Conservation (phyloP, 192 early-diverging fungal genomes). For the Coemansia sp. region DNA sequence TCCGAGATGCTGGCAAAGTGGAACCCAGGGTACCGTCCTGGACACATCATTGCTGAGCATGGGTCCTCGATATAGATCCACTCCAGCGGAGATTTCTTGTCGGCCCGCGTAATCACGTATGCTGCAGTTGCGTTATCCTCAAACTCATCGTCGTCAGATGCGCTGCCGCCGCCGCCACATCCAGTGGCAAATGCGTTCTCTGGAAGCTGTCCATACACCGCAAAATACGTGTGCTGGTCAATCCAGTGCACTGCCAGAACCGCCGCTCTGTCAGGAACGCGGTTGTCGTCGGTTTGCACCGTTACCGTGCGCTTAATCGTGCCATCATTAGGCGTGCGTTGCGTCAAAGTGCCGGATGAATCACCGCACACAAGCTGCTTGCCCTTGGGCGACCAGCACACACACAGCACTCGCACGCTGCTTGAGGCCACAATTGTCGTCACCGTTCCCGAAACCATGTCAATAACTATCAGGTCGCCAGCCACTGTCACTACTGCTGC, state of each 20-base stretch:
- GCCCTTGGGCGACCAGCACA: slow-evolving; percentile 88
- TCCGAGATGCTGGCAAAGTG: slow-evolving; percentile 61
- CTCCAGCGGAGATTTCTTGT: slow-evolving; percentile 38
- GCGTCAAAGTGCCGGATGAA: slow-evolving; percentile 57
- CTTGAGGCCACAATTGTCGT: slow-evolving; percentile 36
- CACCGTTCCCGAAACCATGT: slow-evolving; percentile 20
- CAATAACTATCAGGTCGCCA: slow-evolving; percentile 48
- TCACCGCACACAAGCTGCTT: slow-evolving; percentile 83
- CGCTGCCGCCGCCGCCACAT: slow-evolving; percentile 34
- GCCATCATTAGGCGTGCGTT: slow-evolving; percentile 64
- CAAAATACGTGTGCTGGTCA: slow-evolving; percentile 68
- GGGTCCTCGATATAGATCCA: slow-evolving; percentile 62
- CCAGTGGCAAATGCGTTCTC: slow-evolving; percentile 20
- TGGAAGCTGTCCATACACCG: slow-evolving; percentile 60
- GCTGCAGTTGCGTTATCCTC: slow-evolving; percentile 51
- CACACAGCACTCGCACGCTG: slow-evolving; percentile 42
- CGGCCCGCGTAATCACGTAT: slow-evolving; percentile 62
- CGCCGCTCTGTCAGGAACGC: slow-evolving; percentile 26
- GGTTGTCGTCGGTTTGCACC: slow-evolving; percentile 46
- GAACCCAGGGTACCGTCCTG: slow-evolving; percentile 57
- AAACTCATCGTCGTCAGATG: slow-evolving; percentile 25
- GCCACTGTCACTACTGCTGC: slow-evolving; percentile 57
- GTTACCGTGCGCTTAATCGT: slow-evolving; percentile 57
- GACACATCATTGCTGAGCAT: slow-evolving; percentile 55
- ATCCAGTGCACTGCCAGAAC: slow-evolving; percentile 76